Conservation (phyloP, 768 basidiomycete genomes). For the Podaxis carcinomalis region DNA sequence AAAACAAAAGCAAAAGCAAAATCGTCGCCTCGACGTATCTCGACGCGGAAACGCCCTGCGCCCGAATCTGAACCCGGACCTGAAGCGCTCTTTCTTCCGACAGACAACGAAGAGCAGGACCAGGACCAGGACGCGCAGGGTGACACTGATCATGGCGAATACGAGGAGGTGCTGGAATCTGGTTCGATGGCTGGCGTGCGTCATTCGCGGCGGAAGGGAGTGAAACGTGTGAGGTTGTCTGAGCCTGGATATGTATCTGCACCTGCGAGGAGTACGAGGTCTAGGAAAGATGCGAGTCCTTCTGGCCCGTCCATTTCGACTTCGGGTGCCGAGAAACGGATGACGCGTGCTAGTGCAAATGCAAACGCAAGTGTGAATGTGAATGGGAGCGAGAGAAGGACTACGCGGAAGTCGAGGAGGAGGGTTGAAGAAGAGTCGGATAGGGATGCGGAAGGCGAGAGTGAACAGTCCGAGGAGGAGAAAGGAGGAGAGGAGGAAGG, state of each 20-base stretch:
- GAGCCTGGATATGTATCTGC: conserved; percentile 1
- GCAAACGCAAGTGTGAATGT: background rate
- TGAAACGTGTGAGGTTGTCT: conserved; percentile 1
- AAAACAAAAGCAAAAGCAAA: background rate
- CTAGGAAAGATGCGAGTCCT: background rate
- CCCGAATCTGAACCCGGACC: background rate
- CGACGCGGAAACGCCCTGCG: conserved; percentile 2
- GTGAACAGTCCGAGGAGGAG: conserved; percentile 2
- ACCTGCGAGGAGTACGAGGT: background rate
- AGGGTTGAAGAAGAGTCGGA: background rate
- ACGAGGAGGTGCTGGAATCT: background rate
- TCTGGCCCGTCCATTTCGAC: background rate
- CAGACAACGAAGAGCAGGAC: background rate
- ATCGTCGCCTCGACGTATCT: background rate
- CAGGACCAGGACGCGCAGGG: background rate
- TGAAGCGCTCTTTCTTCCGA: background rate
- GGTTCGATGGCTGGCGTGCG: background rate
- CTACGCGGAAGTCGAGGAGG: background rate
- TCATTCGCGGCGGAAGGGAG: background rate
- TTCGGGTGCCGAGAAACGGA: background rate
- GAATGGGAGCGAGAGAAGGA: background rate
- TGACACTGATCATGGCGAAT: background rate
- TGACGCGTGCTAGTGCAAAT: background rate
- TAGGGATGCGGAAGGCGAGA: background rate
- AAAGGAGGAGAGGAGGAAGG: background rate